phyloP scores from a whole-genome alignment of 371 early-diverging fungal genomes.

The Sporodiniella umbellata region DNA sequence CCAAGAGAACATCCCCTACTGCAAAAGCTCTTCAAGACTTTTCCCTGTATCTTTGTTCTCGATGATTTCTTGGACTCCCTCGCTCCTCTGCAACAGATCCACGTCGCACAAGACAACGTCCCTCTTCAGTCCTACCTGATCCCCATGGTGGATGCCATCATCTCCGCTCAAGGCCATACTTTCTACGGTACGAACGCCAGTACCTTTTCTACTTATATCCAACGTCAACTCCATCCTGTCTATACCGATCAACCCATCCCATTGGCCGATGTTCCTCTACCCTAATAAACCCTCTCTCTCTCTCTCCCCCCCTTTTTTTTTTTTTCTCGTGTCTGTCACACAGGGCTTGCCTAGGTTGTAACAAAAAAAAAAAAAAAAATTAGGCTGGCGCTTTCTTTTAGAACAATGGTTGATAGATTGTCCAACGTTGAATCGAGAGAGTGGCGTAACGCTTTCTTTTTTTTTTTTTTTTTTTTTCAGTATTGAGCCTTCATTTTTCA shows the following conservation, averaged over 20 bases:
- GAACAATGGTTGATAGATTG: too few relatives aligned
- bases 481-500: too few relatives aligned
- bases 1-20: conserved; percentile 54
- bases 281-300: not conserved
- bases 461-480: too few relatives aligned
- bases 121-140: conserved; percentile 54
- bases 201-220: conserved; percentile 58
- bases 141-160: conserved; percentile 65
- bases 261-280: conserved; percentile 5
- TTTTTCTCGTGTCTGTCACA: too few relatives aligned
- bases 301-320: not conserved
- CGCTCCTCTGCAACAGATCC: conserved; percentile 35
- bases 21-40: conserved; percentile 53
- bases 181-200: conserved; percentile 59
- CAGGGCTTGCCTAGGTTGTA: too few relatives aligned
- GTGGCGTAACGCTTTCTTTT: too few relatives aligned
- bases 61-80: conserved; percentile 52
- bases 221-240: conserved; percentile 51
- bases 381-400: too few relatives aligned
- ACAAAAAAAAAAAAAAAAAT: too few relatives aligned
- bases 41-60: conserved; percentile 58
- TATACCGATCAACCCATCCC: conserved; percentile 33
- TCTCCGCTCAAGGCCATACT: conserved; percentile 55
- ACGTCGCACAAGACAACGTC: conserved; percentile 51
- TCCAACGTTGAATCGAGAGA: too few relatives aligned